Base-by-base conservation (phyloP, 345 rosid species). In the Microthlaspi erraticum region DNA sequence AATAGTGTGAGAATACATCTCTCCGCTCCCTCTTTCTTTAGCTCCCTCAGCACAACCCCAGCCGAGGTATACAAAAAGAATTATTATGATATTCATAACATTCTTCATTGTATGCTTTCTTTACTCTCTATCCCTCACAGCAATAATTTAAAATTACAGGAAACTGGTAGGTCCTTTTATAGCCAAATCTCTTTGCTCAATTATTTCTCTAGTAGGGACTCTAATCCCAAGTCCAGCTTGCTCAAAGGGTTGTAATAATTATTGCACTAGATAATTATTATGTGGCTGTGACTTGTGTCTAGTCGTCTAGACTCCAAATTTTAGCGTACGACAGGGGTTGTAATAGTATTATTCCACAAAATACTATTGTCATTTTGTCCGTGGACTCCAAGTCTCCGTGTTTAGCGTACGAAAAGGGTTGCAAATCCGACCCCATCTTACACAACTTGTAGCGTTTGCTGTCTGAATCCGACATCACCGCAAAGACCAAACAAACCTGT, bases 31-130 rank as follows among this genome's bases (percentile, higher is more conserved):
- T 55, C 72, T 64, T 77, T 26, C 64, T 57, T 70, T 33, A 45
- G 76, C 83, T 65, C 48, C 33, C 19, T 60, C 73, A 18, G 20
- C 13, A 70, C 45, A 42, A 10, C 34, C 41, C 33, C 41, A 46
- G 10, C 42, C 52, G 37, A 71, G 55, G 34, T 37, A 70, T 60
- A 77, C 13, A 62, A 78, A 34, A 48, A 70, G 34, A 20, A 73
- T 19, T 1, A 78, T 19, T 37, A 64, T 71, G 20, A 51, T 13
- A 48, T 12, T 56, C 64, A 73, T 17, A 26, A 73, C 29, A 64
- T 13, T 56, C 29, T 26, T 26, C 29, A 7, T 52, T 37, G 7
- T 41, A 13, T 26, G n/a, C 38, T 51, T 49, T 14, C 38, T 36
- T 65, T 37, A 20, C 38, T 1, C 38, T 51, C 26, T 39, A 14